Percentiles rank a stretch among this genome's conserved stretches.
phyloP scores from a whole-genome alignment of 208 protist species.

The Wallacemonas sp. region DNA sequence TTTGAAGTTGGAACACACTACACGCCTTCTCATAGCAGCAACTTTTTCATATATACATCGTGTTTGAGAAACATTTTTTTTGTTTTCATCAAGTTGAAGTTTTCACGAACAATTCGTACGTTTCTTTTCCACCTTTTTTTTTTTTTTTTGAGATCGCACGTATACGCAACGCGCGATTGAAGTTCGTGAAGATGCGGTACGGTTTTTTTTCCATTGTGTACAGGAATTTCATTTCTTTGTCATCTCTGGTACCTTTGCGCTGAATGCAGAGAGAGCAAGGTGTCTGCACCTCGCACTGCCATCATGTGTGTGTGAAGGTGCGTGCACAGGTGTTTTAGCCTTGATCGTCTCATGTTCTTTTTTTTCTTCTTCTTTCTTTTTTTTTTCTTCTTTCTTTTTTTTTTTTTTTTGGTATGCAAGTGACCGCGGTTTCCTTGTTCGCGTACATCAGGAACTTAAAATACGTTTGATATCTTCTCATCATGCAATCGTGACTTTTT shows the following conservation, averaged over 20 bases:
- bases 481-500: too few species aligned
- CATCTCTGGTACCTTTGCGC: not conserved
- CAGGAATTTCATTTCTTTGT: not conserved
- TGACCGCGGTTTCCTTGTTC: not conserved
- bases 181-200: not conserved
- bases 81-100: too few species aligned
- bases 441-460: too few species aligned
- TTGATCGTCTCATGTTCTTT: constrained; percentile 17
- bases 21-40: not conserved
- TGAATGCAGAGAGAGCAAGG: too few species aligned
- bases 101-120: too few species aligned
- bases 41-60: not conserved
- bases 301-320: too few species aligned
- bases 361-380: constrained; percentile 17
- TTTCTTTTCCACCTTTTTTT: not conserved
- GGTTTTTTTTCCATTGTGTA: not conserved
- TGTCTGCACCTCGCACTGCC: too few species aligned
- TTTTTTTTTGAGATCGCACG: constrained; percentile 5
- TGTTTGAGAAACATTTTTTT: too few species aligned
- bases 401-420: not conserved
- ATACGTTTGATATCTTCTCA: too few species aligned
- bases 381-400: constrained; percentile 14
- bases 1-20: not conserved
- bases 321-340: not conserved
- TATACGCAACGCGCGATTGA: not conserved